Evolutionary conservation across 106 monocot genomes (phyloP), one percentile per base, ranked within the genome.

Genomic region (Dendrobium officinale): DNA sequence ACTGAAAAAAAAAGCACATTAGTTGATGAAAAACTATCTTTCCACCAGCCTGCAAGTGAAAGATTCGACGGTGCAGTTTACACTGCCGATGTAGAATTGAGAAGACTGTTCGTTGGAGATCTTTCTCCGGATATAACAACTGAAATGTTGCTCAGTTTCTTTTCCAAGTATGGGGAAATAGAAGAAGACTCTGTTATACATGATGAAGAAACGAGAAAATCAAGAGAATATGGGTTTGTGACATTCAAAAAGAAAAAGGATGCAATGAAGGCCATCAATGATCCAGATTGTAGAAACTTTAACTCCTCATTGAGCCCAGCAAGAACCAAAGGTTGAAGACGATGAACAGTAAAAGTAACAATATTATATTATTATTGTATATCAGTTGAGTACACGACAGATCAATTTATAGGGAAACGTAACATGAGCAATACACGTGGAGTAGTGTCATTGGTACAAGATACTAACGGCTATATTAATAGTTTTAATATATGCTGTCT

Each of bases 201-300:
- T 84, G 82, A 88, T 42, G 85, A 81, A 77, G 82, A 82, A 24
- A 84, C 84, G 27, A 85, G 77, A 49, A 85, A 67, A 64, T 88
- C 88, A 77, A n/a, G 79, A 56, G 88, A 85, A 47, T 85, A 80
- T 73, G 88, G 88, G 29, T 88, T 85, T 82, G 88, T 88, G 17
- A 88, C 88, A n/a, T 88, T 67, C 70, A 88, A 77, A 47, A 88
- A 76, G 41, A 73, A 78, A 59, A 85, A 85, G 77, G 85, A 81
- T 19, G 85, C 88, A 58, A 85, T 80, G 77, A 85, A 80, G 77
- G 88, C 88, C 42, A 77, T 85, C 56, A 80, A 82, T 56, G 85
- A 85, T 74, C 85, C 85, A 77, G 78, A 85, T 77, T n/a, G n/a
- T n/a, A n/a, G n/a, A n/a, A n/a, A n/a, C n/a, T n/a, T n/a, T n/a